phyloP scores from a whole-genome alignment of 345 rosid genomes.

The Heritiera fomes region DNA sequence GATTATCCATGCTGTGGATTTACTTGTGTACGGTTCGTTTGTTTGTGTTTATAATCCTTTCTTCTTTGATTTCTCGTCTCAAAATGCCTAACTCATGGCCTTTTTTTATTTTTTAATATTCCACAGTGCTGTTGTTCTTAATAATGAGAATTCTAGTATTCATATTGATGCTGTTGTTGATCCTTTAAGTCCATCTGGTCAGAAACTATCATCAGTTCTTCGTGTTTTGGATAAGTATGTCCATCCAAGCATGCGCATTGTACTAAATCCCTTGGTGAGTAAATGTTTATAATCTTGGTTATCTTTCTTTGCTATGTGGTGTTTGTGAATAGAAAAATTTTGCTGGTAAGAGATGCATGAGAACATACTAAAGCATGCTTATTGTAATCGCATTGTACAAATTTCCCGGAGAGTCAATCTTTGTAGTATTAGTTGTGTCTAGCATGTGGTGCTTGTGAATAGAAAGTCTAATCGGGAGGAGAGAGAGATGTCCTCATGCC shows the following conservation, averaged over 20 bases:
- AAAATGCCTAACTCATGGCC: conserved; percentile 7
- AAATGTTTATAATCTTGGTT: conserved; percentile 8
- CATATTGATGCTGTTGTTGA: conserved; percentile 96
- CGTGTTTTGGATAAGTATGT: conserved; percentile 64
- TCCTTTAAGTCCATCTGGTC: conserved; percentile 92
- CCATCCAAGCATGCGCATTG: conserved; percentile 91
- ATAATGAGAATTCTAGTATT: conserved; percentile 70
- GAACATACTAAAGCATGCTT: background rate
- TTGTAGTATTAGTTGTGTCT: conserved; percentile 8
- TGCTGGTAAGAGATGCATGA: background rate
- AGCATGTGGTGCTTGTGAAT: background rate
- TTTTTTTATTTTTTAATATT: conserved; percentile 14
- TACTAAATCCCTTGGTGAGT: conserved; percentile 95
- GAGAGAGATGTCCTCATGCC: background rate
- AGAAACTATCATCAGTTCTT: conserved; percentile 88
- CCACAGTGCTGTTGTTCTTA: conserved; percentile 80
- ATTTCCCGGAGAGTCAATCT: conserved; percentile 69
- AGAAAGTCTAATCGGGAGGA: background rate
- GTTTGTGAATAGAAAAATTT: conserved; percentile 1
- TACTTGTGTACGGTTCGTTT: background rate
- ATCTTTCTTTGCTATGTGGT: background rate
- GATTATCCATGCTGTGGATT: background rate
- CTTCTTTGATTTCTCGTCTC: background rate
- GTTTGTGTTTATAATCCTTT: background rate
- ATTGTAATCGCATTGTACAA: conserved; percentile 48